These are phyloP conservation scores for Crinitomyces ghanaensis DNA, from an alignment of 805 yeast genomes.

Conservation along the genomic window DNA sequence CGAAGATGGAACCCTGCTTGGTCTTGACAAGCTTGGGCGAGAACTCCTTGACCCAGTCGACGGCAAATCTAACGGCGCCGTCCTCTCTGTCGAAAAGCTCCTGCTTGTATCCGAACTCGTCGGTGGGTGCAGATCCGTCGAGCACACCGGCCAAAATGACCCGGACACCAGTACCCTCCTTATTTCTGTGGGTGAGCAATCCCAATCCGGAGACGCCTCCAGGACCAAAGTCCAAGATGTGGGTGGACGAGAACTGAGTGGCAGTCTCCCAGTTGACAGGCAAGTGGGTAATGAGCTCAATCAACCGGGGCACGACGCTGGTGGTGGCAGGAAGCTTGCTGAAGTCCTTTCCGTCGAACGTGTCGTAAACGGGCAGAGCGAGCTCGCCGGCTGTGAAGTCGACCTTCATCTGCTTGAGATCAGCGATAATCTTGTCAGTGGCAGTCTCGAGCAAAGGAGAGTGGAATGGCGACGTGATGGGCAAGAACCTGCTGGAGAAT, in stretches of 20 bases:
- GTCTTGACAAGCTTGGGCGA: conserved; percentile 79
- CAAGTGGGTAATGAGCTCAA: conserved; percentile 72
- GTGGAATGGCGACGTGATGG: conserved; percentile 95
- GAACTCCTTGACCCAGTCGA: conserved; percentile 83
- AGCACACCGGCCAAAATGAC: conserved; percentile 87
- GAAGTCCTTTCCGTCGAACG: conserved; percentile 73
- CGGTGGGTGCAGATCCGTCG: conserved; percentile 53
- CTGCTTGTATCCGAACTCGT: conserved; percentile 91
- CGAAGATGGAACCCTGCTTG: conserved; percentile 52
- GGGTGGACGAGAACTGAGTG: conserved; percentile 71
- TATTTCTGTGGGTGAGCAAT: conserved; percentile 89
- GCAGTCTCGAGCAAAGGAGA: conserved; percentile 74
- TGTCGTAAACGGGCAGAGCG: conserved; percentile 82
- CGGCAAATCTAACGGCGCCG: conserved; percentile 62
- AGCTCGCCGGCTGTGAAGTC: conserved; percentile 45
- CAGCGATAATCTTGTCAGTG: conserved; percentile 51
- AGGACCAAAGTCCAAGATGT: conserved; percentile 94
- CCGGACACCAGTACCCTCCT: conserved; percentile 97
- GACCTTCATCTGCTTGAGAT: conserved; percentile 48
- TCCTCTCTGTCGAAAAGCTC: conserved; percentile 72
- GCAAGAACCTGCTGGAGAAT: conserved; percentile 87
- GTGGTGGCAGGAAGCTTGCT: conserved; percentile 39
- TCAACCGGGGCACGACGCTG: conserved; percentile 55
- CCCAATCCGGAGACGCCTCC: conserved; percentile 98
- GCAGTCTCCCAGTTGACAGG: conserved; percentile 95